Evolutionary conservation across 2,329 filamentous ascomycete species (phyloP).

Genomic region (Fusarium papillatum): DNA sequence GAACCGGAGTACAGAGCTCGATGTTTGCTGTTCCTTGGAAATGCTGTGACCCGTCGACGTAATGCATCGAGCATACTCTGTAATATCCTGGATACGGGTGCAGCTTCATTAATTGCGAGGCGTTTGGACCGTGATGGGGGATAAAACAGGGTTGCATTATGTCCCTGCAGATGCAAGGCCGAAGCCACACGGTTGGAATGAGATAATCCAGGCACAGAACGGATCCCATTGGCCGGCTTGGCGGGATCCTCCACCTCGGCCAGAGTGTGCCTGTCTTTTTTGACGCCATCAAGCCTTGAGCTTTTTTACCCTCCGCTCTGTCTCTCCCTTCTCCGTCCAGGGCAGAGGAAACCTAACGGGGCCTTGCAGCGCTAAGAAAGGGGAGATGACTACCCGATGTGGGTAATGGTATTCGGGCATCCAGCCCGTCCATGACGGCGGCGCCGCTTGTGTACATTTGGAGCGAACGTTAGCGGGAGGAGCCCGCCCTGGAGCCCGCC

Average conservation of each 20-base stretch:
- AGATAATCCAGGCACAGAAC: conserved; percentile 31
- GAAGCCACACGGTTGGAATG: conserved; percentile 14
- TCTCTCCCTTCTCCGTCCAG: conserved; percentile 9
- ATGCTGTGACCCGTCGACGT: conserved; percentile 11
- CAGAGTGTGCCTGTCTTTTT: conserved; percentile 14
- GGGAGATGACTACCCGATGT: conserved; percentile 38
- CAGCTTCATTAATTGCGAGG: conserved; percentile 26
- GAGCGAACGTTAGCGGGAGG: conserved; percentile 34
- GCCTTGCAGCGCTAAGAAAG: conserved; percentile 25
- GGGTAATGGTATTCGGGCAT: conserved; percentile 25
- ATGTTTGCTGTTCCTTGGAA: conserved; percentile 35
- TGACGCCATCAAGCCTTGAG: conserved; percentile 33
- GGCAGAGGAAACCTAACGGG: conserved; percentile 32
- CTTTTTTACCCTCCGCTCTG: background rate
- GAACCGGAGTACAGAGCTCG: background rate
- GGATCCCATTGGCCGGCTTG: conserved; percentile 20
- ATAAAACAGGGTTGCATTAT: conserved; percentile 30
- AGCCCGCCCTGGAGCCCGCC: conserved; percentile 18
- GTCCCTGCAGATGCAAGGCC: conserved; percentile 30
- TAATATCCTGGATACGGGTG: conserved; percentile 10
- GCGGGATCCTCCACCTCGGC: conserved; percentile 11
- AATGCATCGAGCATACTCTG: conserved; percentile 15
- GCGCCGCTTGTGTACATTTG: conserved; percentile 24
- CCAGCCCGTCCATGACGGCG: conserved; percentile 16
- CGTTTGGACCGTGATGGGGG: conserved; percentile 9